Conservation (phyloP, 345 rosid genomes). For the Citrus sp. region DNA sequence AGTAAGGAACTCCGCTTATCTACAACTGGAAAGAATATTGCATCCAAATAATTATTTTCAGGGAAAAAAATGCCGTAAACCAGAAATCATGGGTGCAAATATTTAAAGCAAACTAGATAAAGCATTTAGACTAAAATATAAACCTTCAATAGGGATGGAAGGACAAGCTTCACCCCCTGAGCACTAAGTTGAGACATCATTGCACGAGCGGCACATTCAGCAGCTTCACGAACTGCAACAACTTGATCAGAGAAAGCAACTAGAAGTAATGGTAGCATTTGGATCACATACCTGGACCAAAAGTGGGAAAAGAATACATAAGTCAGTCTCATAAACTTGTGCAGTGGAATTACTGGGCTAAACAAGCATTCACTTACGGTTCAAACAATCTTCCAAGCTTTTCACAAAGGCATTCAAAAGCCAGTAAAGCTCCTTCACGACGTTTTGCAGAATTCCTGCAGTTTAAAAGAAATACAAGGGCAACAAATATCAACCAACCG, state of each 20-base stretch:
- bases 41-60: not conserved
- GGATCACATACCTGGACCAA: constrained; percentile 80
- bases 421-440: constrained; percentile 94
- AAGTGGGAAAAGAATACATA: not conserved
- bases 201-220: constrained; percentile 98
- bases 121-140: not conserved
- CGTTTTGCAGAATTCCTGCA: constrained; percentile 79
- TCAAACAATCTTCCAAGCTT: constrained; percentile 91
- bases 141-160: constrained; percentile 92
- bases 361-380: constrained; percentile 55
- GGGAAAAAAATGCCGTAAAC: not conserved
- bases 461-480: constrained; percentile 9
- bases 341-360: not conserved
- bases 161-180: constrained; percentile 93
- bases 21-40: too few relatives aligned
- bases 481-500: not conserved
- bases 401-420: constrained; percentile 97
- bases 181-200: constrained; percentile 97
- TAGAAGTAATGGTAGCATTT: constrained; percentile 86
- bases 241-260: constrained; percentile 98
- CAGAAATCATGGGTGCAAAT: not conserved
- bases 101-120: not conserved
- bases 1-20: not conserved
- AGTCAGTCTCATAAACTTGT: not conserved
- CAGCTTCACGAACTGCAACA: constrained; percentile 97